Percentiles rank a stretch among this genome's conserved stretches.
phyloP scores from a whole-genome alignment of 2,329 filamentous ascomycete species.

The Cladophialophora chaetospira region DNA sequence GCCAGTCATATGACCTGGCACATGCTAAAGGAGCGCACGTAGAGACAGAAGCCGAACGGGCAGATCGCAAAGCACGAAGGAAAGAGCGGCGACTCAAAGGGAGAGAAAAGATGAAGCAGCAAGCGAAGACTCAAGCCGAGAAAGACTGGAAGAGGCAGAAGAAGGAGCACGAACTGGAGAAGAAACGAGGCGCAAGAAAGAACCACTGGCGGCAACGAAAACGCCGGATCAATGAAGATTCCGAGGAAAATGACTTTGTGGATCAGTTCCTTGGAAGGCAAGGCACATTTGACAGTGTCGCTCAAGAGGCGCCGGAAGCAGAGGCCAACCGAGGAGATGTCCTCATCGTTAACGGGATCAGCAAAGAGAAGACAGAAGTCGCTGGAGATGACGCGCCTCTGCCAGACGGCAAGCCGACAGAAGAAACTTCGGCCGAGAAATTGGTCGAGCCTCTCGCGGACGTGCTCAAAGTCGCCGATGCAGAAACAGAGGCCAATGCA shows the following conservation, averaged over 20 bases:
- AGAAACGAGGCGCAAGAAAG: constrained; percentile 39
- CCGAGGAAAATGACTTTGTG: neutral
- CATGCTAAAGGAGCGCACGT: constrained; percentile 46
- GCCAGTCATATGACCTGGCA: constrained; percentile 50
- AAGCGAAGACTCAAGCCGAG: constrained; percentile 43
- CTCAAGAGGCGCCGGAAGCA: neutral
- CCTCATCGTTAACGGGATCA: neutral
- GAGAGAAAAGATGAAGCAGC: constrained; percentile 42
- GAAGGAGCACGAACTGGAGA: constrained; percentile 43
- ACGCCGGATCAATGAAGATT: constrained; percentile 1
- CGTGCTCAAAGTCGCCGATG: constrained; percentile 25
- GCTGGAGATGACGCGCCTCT: neutral
- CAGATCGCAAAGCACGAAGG: constrained; percentile 10
- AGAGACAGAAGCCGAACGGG: constrained; percentile 37
- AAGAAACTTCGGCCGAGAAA: constrained; percentile 30
- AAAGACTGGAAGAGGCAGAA: constrained; percentile 46
- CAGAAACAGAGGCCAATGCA: constrained; percentile 29
- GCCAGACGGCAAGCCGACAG: neutral
- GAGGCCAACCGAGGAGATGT: neutral
- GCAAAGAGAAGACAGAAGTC: neutral
- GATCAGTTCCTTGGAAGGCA: neutral
- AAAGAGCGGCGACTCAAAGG: constrained; percentile 39
- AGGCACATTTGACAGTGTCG: neutral
- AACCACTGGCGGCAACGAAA: constrained; percentile 36
- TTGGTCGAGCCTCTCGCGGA: constrained; percentile 37